These are phyloP conservation scores for Leishmania guyanensis DNA, from an alignment of 208 protist genomes.

Conservation along the genomic window DNA sequence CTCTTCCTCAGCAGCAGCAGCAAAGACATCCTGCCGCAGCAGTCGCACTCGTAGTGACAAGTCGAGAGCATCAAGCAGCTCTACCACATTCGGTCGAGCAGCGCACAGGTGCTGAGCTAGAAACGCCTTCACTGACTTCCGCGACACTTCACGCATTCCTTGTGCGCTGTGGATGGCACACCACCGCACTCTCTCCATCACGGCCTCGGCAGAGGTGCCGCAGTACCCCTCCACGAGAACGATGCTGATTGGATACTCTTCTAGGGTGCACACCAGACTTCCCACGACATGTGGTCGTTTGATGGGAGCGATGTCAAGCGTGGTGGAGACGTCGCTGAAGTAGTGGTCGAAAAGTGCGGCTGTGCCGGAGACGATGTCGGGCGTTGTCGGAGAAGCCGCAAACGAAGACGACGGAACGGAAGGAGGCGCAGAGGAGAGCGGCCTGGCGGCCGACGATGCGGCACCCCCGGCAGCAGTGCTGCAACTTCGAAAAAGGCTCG, in stretches of 20 bases:
- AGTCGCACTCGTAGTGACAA: constrained; percentile 23
- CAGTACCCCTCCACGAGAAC: constrained; percentile 23
- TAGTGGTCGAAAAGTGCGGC: constrained; percentile 5
- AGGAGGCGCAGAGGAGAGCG: neutral
- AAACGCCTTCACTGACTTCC: constrained; percentile 4
- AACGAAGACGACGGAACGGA: neutral
- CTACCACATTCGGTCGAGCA: constrained; percentile 1
- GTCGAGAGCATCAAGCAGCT: constrained; percentile 13
- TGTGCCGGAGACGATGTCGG: neutral
- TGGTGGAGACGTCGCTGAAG: constrained; percentile 24
- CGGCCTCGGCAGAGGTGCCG: constrained; percentile 17
- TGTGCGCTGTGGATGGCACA: constrained; percentile 11
- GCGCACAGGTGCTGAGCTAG: constrained; percentile 20
- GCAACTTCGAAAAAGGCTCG: neutral
- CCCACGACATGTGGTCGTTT: constrained; percentile 28
- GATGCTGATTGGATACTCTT: constrained; percentile 17
- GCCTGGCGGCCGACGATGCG: neutral
- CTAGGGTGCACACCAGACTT: constrained; percentile 22
- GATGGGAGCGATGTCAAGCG: constrained; percentile 26
- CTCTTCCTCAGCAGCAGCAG: neutral
- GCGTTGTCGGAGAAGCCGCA: neutral
- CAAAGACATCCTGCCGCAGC: neutral
- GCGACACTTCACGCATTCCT: neutral
- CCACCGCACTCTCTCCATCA: constrained; percentile 14
- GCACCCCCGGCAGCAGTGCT: neutral